Base-by-base conservation (phyloP, 208 protist species). In the Acanthamoeba royreba region DNA sequence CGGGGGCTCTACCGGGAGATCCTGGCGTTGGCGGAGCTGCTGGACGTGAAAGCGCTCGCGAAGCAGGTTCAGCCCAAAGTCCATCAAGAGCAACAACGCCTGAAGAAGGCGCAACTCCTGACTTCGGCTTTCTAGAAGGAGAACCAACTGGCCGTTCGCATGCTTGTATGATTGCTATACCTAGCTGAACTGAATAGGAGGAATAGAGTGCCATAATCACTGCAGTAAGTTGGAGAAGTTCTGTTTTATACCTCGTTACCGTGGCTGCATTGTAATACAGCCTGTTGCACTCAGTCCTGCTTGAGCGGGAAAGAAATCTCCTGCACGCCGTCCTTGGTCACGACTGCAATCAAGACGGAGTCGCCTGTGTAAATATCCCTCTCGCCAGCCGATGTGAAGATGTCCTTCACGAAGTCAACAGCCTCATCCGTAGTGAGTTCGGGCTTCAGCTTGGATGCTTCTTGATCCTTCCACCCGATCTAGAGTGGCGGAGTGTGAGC, bases 311-410 rank as follows among this genome's bases (percentile, higher is more conserved):
- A 87, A n/a, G 19, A 61, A 9, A 43, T 28, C 45, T 87, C 79
- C 49, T 19, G 52, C 5, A 97, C 81, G 61, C 97, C 96, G 28
- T 93, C 69, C 31, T 25, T 81, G 38, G 77, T 83, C 95, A 99
- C 98, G 31, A 98, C 97, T 61, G 97, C 95, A 83, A 99, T 99
- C 43, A 98, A 95, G 2, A 99, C 98, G 38, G 95, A 95, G 95
- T 99, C 99, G 77, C 99, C 99, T 4, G 99, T 99, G 94, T 98
- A 97, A 55, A 99, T 99, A 94, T 99, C 99, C 42, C 99, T 97
- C 97, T 99, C 99, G 55, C 98, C 97, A 38, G 98, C 98, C 8
- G 98, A 97, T 33, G 97, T 98, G 92, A 99, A 99, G 66, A 98
- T 98, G 94, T 99, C 99, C 95, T 99, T 99, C 5, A 99, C 97